These are phyloP conservation scores for Spiromastix sp. DNA, from an alignment of 2,329 filamentous ascomycete species.

Conservation along the genomic window DNA sequence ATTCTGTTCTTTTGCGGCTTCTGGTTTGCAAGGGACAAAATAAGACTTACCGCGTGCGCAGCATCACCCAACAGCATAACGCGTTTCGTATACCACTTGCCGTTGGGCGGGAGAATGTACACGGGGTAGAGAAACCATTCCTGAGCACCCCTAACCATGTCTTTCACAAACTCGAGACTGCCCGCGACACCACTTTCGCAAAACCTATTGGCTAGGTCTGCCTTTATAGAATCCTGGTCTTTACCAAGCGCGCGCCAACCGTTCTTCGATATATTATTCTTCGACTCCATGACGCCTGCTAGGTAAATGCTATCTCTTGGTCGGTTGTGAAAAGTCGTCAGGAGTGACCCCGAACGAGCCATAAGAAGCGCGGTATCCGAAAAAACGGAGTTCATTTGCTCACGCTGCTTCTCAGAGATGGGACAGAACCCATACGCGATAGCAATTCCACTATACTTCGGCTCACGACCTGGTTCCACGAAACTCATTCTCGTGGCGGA, in stretches of 20 bases:
- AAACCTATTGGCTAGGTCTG: slow-evolving; percentile 26
- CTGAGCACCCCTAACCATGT: slow-evolving; percentile 24
- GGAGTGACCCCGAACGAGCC: slow-evolving; percentile 25
- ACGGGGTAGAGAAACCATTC: slow-evolving; percentile 29
- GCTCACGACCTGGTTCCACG: too few relatives aligned
- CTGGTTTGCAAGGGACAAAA: too few relatives aligned
- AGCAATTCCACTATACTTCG: too few relatives aligned
- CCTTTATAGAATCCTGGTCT: slow-evolving; percentile 21
- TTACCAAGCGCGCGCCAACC: too few relatives aligned
- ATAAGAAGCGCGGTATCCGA: slow-evolving; percentile 25
- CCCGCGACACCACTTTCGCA: slow-evolving; percentile 21
- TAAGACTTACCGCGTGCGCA: slow-evolving; percentile 31
- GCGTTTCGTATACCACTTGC: slow-evolving; percentile 27
- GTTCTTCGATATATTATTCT: too few relatives aligned
- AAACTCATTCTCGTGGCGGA: too few relatives aligned
- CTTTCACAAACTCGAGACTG: slow-evolving; percentile 23
- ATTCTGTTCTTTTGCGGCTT: too few relatives aligned
- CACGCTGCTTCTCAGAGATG: too few relatives aligned
- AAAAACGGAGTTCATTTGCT: too few relatives aligned
- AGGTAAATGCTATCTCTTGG: slow-evolving; percentile 20
- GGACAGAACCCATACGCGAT: too few relatives aligned
- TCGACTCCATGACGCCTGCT: too few relatives aligned
- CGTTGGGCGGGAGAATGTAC: slow-evolving; percentile 26
- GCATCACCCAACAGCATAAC: slow-evolving; percentile 35
- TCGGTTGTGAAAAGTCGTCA: slow-evolving; percentile 27